Base-by-base conservation (phyloP, 257 asterid species). In the Avicennia marina region DNA sequence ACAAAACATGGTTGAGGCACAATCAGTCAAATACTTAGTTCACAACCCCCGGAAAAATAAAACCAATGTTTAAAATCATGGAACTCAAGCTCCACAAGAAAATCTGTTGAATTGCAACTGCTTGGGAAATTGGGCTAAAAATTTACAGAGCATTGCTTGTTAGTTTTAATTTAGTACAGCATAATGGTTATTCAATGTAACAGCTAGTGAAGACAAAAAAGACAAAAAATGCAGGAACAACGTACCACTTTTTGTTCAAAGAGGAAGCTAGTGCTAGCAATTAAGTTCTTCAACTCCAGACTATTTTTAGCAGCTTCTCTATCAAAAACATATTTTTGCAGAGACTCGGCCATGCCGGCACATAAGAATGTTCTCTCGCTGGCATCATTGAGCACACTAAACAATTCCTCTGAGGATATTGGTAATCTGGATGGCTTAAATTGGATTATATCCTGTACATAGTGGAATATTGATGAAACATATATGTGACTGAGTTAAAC, bases 211-310 rank as follows among this genome's bases (percentile, higher is more conserved):
- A 43, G 20, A 72, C 18, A 8, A 29, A 39, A 68, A 1, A 52
- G 33, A 18, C 55, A 18, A 18, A 49, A 49, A 26, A 65, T 17
- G 11, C 40, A 62, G 56, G 11, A 16, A 32, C 6, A 36, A n/a
- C n/a, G 31, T 84, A 87, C 95, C 90, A 87, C 75, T 64, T 81
- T 80, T 63, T 64, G 85, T 64, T 87, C 95, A 44, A 87, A 69
- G 25, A 87, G 86, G 67, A 84, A 85, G 79, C 88, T 60, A 56
- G 75, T 55, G 70, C 81, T 72, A 41, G 94, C 90, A 75, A 83
- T 77, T 61, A 81, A 63, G 62, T 84, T 87, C 81, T 74, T 81
- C 69, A 75, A 59, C 63, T 84, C 89, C 26, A 76, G 80, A 53
- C 80, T 71, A 54, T 64, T 62, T 62, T 65, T 75, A 20, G 70